These are phyloP conservation scores for Candida sanyaensis DNA, from an alignment of 1,139 yeast species.

Conservation along the genomic window DNA sequence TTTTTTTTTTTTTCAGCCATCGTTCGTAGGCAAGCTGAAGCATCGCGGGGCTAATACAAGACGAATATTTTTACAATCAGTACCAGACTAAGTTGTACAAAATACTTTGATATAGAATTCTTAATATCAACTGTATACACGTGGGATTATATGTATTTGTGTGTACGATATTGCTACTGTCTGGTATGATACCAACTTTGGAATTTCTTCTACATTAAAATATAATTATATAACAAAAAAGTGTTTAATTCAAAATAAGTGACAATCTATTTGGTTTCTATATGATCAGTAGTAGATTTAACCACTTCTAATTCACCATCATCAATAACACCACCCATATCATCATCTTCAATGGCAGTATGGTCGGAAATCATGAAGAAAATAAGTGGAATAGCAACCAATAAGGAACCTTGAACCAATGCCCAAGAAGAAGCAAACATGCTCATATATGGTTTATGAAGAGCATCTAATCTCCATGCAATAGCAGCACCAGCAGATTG, in stretches of 20 bases:
- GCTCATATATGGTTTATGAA: conserved; percentile 38
- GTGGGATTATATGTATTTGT: too few relatives aligned
- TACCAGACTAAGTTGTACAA: too few relatives aligned
- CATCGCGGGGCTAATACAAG: too few relatives aligned
- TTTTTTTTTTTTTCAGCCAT: too few relatives aligned
- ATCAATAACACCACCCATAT: conserved; percentile 27
- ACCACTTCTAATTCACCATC: conserved; percentile 28
- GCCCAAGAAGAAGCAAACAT: conserved; percentile 61
- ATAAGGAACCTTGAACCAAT: conserved; percentile 49
- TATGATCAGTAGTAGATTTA: conserved; percentile 17
- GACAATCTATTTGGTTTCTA: conserved; percentile 7
- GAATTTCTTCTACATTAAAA: background rate
- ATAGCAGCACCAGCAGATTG: conserved; percentile 68
- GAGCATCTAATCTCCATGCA: conserved; percentile 60
- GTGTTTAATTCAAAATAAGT: too few relatives aligned
- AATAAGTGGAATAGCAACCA: conserved; percentile 41
- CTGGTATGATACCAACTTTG: too few relatives aligned
- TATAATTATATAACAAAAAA: too few relatives aligned
- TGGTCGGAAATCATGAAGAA: conserved; percentile 46
- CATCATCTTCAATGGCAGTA: conserved; percentile 44
- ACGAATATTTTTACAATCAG: too few relatives aligned
- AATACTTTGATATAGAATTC: too few relatives aligned
- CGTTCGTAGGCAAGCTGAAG: too few relatives aligned
- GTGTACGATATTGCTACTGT: too few relatives aligned
- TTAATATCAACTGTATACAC: too few relatives aligned